Percentiles rank a stretch among this genome's conserved stretches.
These are phyloP conservation scores for Astrocystis sublimbata DNA, from an alignment of 495 filamentous ascomycete species.

Conservation along the genomic window DNA sequence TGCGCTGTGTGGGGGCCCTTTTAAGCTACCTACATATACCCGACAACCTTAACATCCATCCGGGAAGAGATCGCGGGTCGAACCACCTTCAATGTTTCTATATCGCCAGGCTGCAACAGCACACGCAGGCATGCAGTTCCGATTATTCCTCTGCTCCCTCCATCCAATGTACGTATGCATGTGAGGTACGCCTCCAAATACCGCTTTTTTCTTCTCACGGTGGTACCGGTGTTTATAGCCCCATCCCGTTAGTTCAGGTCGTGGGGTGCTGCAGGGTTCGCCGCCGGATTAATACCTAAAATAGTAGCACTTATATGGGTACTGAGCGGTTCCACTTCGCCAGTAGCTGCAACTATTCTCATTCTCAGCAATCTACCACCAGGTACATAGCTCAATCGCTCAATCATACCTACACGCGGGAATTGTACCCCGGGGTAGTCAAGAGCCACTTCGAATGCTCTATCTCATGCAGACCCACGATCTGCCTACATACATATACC, in stretches of 20 bases:
- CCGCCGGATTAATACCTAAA: conserved; percentile 8
- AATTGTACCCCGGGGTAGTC: background rate
- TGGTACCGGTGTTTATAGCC: conserved; percentile 7
- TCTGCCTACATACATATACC: no score
- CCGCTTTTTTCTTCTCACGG: conserved; percentile 6
- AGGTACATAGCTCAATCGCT: no score
- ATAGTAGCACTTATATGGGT: conserved; percentile 4
- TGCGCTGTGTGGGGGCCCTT: background rate
- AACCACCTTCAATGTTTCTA: no score
- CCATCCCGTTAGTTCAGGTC: conserved; percentile 15
- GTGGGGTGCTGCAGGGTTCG: background rate
- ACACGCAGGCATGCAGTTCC: no score
- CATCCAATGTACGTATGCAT: background rate
- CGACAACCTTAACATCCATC: no score
- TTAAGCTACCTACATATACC: no score
- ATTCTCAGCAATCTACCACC: no score
- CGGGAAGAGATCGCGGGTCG: background rate
- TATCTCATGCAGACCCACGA: background rate
- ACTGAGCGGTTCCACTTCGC: no score
- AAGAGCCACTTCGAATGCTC: background rate
- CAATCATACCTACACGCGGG: background rate
- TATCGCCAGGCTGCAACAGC: no score
- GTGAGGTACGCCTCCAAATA: background rate
- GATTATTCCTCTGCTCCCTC: no score
- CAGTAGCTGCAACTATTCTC: background rate